Percentiles rank a stretch among this genome's conserved stretches.
phyloP scores from a whole-genome alignment of 148 eudicot genomes.

The Fagopyrum homotropicum region DNA sequence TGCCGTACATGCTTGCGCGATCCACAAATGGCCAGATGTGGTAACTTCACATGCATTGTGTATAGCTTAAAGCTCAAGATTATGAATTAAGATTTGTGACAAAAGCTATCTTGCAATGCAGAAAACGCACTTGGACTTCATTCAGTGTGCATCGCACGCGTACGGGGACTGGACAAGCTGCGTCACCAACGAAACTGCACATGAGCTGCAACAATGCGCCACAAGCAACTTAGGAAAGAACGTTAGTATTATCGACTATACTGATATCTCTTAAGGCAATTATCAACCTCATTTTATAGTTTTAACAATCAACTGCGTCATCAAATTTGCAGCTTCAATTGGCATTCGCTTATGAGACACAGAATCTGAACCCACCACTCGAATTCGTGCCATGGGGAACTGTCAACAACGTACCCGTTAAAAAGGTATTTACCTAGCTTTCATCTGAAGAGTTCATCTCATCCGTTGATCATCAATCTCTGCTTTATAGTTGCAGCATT shows the following conservation, averaged over 20 bases:
- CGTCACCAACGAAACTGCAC: conserved; percentile 1
- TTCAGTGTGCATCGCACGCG: background rate
- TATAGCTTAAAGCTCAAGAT: background rate
- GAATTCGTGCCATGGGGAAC: conserved; percentile 1
- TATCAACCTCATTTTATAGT: background rate
- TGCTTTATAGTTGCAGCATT: background rate
- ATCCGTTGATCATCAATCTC: background rate
- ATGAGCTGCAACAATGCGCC: background rate
- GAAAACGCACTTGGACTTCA: background rate
- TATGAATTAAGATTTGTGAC: background rate
- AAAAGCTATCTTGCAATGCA: background rate
- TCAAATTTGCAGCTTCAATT: background rate
- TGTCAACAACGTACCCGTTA: background rate
- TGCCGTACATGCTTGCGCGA: background rate
- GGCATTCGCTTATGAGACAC: conserved; percentile 1
- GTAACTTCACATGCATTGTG: background rate
- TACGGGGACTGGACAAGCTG: background rate
- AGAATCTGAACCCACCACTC: background rate
- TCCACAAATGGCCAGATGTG: conserved; percentile 4
- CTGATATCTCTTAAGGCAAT: too few relatives aligned
- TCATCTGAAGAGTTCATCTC: background rate
- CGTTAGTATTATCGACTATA: background rate
- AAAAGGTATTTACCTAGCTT: background rate
- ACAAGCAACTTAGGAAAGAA: background rate
- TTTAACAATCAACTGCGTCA: background rate